A percentile compares a stretch with the other conserved stretches of the same genome.
Evolutionary conservation across 1,139 yeast species (phyloP).

Genomic region (Hyphopichia buzzinii): DNA sequence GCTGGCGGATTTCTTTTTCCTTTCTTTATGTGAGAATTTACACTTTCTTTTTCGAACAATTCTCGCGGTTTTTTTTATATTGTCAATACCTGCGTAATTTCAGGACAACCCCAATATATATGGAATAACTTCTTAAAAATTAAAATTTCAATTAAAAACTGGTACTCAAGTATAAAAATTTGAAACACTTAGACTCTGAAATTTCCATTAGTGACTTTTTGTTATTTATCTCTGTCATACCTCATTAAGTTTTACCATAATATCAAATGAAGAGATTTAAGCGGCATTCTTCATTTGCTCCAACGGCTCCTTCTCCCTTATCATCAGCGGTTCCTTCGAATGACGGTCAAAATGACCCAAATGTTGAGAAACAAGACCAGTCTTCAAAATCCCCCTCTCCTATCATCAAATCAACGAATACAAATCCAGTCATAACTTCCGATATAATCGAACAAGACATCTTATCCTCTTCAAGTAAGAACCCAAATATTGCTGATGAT

Average conservation of each 20-base stretch:
- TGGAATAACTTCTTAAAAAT: too few species aligned
- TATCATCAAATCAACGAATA: not conserved
- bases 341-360: too few species aligned
- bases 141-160: too few species aligned
- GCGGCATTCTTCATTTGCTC: slow-evolving; percentile 2
- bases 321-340: slow-evolving; percentile 1
- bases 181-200: too few species aligned
- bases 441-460: slow-evolving; percentile 3
- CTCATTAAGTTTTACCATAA: not conserved
- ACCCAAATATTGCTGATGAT: slow-evolving; percentile 5
- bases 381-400: not conserved
- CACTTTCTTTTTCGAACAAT: not conserved
- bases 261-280: slow-evolving; percentile 2
- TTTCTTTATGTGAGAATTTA: not conserved
- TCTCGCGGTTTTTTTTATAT: not conserved
- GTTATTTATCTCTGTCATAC: not conserved
- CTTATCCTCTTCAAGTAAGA: slow-evolving; percentile 4
- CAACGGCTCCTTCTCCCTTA: slow-evolving; percentile 5
- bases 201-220: too few species aligned
- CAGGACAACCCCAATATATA: too few species aligned
- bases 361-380: not conserved
- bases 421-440: not conserved
- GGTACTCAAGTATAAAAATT: too few species aligned
- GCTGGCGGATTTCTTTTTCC: not conserved
- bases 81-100: too few species aligned